Evolutionary conservation across 208 protist genomes (phyloP).

Genomic region (Strigomonas culicis): DNA sequence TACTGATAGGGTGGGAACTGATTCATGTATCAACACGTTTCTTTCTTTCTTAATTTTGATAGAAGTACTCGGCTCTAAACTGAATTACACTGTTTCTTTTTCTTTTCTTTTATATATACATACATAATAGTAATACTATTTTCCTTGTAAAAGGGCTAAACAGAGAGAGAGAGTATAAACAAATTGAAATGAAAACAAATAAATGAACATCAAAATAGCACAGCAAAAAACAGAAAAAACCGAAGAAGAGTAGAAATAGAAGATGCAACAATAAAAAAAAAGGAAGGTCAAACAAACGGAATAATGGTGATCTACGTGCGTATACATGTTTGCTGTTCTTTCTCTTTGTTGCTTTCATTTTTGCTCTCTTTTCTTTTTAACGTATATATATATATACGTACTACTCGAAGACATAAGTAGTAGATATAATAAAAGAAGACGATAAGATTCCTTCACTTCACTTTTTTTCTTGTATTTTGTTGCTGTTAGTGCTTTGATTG

Average conservation of each 20-base stretch:
- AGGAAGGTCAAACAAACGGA: too few relatives aligned
- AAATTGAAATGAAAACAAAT: too few relatives aligned
- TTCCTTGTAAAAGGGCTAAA: neutral
- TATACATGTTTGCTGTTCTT: neutral
- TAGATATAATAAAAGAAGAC: neutral
- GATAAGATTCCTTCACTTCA: neutral
- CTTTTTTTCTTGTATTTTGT: neutral
- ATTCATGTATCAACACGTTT: too few relatives aligned
- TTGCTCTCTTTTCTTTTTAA: too few relatives aligned
- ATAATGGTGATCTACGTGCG: neutral
- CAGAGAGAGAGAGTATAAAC: neutral
- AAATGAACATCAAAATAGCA: too few relatives aligned
- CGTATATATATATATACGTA: too few relatives aligned
- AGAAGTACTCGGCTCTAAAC: neutral
- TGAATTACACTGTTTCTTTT: neutral
- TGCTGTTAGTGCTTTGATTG: neutral
- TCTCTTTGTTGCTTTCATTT: neutral
- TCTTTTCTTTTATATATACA: neutral
- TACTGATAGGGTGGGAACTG: too few relatives aligned
- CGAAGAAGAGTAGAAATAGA: neutral
- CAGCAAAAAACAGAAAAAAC: neutral
- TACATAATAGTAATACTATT: neutral
- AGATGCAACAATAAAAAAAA: neutral
- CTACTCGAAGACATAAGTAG: neutral
- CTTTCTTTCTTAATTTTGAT: too few relatives aligned